phyloP scores from a whole-genome alignment of 169 alveolate species.

The Condylostoma magnum region DNA sequence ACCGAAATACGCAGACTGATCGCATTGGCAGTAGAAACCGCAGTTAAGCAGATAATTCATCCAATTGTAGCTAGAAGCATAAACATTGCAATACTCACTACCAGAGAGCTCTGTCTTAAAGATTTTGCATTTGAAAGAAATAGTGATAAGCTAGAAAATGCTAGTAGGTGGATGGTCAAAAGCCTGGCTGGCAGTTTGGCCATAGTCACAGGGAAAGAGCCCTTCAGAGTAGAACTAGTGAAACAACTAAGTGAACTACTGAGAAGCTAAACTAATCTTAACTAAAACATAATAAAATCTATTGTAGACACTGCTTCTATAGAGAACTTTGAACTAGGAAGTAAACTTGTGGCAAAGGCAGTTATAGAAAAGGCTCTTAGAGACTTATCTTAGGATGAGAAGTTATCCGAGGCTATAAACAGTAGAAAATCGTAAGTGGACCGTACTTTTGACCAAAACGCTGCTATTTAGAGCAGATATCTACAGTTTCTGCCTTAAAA shows the following conservation, averaged over 20 bases:
- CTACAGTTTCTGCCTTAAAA: constrained; percentile 64
- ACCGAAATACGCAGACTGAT: constrained; percentile 77
- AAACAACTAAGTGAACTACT: constrained; percentile 88
- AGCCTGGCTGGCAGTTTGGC: constrained; percentile 95
- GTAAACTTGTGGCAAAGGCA: constrained; percentile 90
- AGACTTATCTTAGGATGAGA: constrained; percentile 76
- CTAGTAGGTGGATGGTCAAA: constrained; percentile 91
- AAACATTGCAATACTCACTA: constrained; percentile 94
- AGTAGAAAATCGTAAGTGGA: constrained; percentile 47
- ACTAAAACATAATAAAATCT: constrained; percentile 84
- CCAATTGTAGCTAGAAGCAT: constrained; percentile 91
- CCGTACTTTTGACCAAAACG: constrained; percentile 34
- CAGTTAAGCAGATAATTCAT: constrained; percentile 92
- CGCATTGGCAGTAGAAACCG: constrained; percentile 94
- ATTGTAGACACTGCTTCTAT: constrained; percentile 85
- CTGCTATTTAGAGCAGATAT: constrained; percentile 37
- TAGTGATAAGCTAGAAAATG: constrained; percentile 86
- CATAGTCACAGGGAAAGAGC: constrained; percentile 95
- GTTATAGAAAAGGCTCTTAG: constrained; percentile 92
- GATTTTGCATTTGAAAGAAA: constrained; percentile 96
- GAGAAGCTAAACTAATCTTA: constrained; percentile 27
- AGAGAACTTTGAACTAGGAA: constrained; percentile 95
- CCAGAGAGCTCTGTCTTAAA: constrained; percentile 93
- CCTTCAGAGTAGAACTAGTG: constrained; percentile 87
- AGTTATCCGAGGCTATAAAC: constrained; percentile 59